Percentiles rank a stretch among this genome's conserved stretches.
phyloP scores from a whole-genome alignment of 345 rosid species.

The Combretum micranthum region DNA sequence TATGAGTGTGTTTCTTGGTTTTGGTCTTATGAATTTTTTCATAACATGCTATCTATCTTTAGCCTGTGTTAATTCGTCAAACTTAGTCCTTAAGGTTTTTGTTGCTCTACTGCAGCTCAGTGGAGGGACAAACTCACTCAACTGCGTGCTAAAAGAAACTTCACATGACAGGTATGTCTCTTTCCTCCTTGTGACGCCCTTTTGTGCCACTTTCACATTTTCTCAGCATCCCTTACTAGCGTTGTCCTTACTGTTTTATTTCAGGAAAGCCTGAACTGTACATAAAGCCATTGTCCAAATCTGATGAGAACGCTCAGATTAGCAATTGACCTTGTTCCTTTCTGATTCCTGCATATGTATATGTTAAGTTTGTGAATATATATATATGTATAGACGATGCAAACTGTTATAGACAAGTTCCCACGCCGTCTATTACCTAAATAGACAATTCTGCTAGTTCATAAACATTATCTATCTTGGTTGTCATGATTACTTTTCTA shows the following conservation, averaged over 20 bases:
- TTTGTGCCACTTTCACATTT: background rate
- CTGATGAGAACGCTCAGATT: slow-evolving; percentile 8
- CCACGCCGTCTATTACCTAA: background rate
- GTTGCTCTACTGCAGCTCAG: slow-evolving; percentile 47
- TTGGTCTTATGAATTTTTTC: too few relatives aligned
- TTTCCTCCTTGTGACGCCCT: background rate
- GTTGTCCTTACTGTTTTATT: slow-evolving; percentile 7
- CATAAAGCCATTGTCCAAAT: slow-evolving; percentile 37
- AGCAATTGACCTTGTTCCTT: slow-evolving; percentile 4
- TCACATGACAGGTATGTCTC: slow-evolving; percentile 45
- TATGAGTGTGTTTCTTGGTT: too few relatives aligned
- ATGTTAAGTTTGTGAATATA: slow-evolving; percentile 30
- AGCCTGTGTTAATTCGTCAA: background rate
- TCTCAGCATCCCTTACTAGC: background rate
- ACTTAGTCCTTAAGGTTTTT: background rate
- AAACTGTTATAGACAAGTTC: background rate
- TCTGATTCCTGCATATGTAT: slow-evolving; percentile 17
- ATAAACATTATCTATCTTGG: background rate
- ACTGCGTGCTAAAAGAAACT: slow-evolving; percentile 79
- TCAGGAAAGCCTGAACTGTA: slow-evolving; percentile 20
- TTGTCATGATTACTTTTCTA: too few relatives aligned
- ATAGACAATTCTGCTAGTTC: too few relatives aligned
- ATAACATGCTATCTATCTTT: too few relatives aligned
- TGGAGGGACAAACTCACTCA: slow-evolving; percentile 92
- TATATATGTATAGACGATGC: slow-evolving; percentile 19